Base-by-base conservation (phyloP, 2,329 filamentous ascomycete genomes). In the Fusarium subglutinans region DNA sequence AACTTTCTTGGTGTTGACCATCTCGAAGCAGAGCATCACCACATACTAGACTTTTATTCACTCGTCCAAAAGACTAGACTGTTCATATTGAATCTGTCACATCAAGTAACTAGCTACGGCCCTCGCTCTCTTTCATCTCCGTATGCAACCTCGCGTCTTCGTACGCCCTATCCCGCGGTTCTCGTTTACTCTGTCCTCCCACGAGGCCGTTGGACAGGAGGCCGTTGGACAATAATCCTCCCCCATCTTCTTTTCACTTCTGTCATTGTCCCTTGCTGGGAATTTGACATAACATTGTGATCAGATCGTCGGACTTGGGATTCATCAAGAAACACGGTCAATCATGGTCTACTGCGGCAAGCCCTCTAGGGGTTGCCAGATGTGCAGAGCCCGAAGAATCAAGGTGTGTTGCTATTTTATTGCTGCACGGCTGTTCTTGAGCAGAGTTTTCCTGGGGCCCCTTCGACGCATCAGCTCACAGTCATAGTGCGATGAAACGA, bases 331-430 rank as follows among this genome's bases (percentile, higher is more conserved):
- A 44, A 45, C 58, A 47, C 60, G 13, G 30, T 66, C 35, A 81
- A 83, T 67, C 73, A 92, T 91, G 90, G 90, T 91, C 18, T 92
- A 91, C 76, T 90, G 88, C 70, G 90, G 90, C 47, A 91, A 90
- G 82, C 89, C 90, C 78, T 92, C 90, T 2, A 84, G 86, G 83
- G 92, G 91, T 77, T 94, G 92, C 78, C 91, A 93, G 83, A 93
- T 92, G 89, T 94, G 92, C 80, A 89, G 92, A 80, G 92, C 88
- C 41, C 87, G 92, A 73, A 87, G 92, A 76, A 94, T 94, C 79
- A 94, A 94, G 88, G 92, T 92, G 86, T 72, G 86, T 74, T 56
- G 51, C 30, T 37, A 48, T 40, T 38, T 15, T 60, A 44, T n/a
- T 37, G 37, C 62, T 61, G 26, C 26, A 38, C 26, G 44, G 20